Base-by-base conservation (phyloP, 208 protist genomes). In the Tritrichomonas foetus region DNA sequence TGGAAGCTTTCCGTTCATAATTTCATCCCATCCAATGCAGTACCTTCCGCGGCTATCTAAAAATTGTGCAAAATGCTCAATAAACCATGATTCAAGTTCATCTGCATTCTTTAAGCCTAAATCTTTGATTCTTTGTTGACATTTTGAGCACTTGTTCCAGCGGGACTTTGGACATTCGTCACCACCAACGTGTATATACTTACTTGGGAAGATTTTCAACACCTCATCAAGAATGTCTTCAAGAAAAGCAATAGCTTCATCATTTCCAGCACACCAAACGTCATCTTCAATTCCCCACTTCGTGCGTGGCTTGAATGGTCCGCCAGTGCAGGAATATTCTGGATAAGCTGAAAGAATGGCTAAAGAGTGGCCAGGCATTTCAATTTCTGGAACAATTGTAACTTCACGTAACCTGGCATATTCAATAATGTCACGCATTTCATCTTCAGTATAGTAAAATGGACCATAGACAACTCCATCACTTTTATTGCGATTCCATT, bases 321-420 rank as follows among this genome's bases (percentile, higher is more conserved):
- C 8, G 20, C 64, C 47, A n/a, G 57, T 44, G 57, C 57, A 75
- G 47, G 27, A 89, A 30, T 57, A 41, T 5, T 94, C 30, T 39
- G 93, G 93, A 53, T 78, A 78, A 20, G 49, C 3, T 5, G 14
- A 22, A 44, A 57, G n/a, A 3, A 66, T 30, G 16, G 53, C 22
- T 27, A 36, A 20, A 5, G 74, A 39, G 61, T 94, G 93, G 1
- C 72, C 93, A 39, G 93, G 93, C 47, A 61, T 94, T n/a, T 94
- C 93, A 49, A 94, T 75, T 64, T 94, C 93, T 61, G 93, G 93
- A 14, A 94, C 55, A 39, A 94, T 66, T 64, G 49, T 55, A 36
- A 94, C 75, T 27, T 20, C 53, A 61, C 93, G 53, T 5, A 55
- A 13, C 1, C 25, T 11, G 30, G 93, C 50, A 66, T 78, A 94